These are phyloP conservation scores for Pseudogymnoascus sp. DNA, from an alignment of 2,329 filamentous ascomycete genomes.

Conservation along the genomic window DNA sequence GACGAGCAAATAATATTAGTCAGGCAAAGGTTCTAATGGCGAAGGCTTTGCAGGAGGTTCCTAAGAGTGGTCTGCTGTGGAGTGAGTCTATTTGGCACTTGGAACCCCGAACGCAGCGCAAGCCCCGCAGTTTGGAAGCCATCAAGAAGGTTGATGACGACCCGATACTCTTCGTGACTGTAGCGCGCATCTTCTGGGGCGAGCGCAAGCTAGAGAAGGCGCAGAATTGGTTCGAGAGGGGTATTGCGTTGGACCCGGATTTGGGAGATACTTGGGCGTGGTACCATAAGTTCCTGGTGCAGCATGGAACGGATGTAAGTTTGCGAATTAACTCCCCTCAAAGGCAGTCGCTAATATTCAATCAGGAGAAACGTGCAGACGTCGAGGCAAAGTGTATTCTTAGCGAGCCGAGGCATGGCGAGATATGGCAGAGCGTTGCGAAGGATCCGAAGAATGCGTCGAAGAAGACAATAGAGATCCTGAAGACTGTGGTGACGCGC, in stretches of 20 bases:
- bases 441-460: constrained; percentile 80
- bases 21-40: constrained; percentile 93
- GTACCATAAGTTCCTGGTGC: constrained; percentile 88
- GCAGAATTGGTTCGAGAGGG: constrained; percentile 95
- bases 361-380: constrained; percentile 73
- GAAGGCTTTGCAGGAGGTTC: constrained; percentile 82
- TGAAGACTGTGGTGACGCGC: constrained; percentile 64
- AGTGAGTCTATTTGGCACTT: constrained; percentile 93
- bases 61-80: constrained; percentile 82
- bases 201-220: constrained; percentile 90
- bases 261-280: constrained; percentile 92
- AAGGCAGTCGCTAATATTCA: constrained; percentile 11
- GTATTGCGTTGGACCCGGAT: constrained; percentile 78
- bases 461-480: constrained; percentile 68
- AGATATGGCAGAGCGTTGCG: constrained; percentile 77
- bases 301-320: constrained; percentile 75
- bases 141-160: constrained; percentile 97
- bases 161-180: constrained; percentile 77
- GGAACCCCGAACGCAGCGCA: constrained; percentile 83
- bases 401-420: constrained; percentile 85
- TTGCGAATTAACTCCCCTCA: neutral
- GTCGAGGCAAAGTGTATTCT: constrained; percentile 71
- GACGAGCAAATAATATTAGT: constrained; percentile 70
- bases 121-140: constrained; percentile 82
- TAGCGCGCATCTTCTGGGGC: constrained; percentile 92